These are phyloP conservation scores for Fusarium nelsonii DNA, from an alignment of 2,329 filamentous ascomycete genomes.

Conservation along the genomic window DNA sequence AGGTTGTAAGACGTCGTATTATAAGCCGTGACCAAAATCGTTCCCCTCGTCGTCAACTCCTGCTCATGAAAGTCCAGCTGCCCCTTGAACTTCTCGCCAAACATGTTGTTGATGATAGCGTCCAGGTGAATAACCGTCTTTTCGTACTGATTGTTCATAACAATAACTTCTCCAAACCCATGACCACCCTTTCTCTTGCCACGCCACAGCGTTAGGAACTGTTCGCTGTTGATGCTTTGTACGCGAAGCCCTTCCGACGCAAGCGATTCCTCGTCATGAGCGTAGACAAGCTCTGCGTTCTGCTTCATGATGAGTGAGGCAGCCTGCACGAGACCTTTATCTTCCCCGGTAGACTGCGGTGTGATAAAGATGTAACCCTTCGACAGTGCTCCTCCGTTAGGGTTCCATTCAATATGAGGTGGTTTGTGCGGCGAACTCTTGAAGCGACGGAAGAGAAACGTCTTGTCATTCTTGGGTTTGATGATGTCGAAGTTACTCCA, in stretches of 20 bases:
- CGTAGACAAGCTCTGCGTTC: conserved; percentile 50
- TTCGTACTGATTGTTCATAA: conserved; percentile 50
- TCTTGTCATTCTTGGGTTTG: conserved; percentile 17
- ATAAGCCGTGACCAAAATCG: conserved; percentile 44
- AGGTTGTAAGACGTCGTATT: conserved; percentile 43
- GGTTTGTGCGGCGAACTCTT: conserved; percentile 45
- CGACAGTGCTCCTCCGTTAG: conserved; percentile 35
- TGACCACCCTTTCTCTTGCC: conserved; percentile 46
- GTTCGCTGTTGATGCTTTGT: conserved; percentile 49
- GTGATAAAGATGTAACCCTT: conserved; percentile 49
- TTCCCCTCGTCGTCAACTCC: conserved; percentile 39
- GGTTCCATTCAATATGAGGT: conserved; percentile 35
- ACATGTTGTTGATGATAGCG: conserved; percentile 7
- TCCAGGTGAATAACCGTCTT: conserved; percentile 30
- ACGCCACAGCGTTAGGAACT: conserved; percentile 50
- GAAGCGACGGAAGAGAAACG: conserved; percentile 41
- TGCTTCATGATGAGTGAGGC: conserved; percentile 43
- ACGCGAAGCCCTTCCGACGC: conserved; percentile 44
- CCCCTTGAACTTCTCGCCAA: conserved; percentile 4
- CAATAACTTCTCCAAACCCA: conserved; percentile 51
- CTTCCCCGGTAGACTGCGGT: conserved; percentile 19
- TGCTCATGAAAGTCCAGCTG: conserved; percentile 45
- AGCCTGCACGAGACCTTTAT: conserved; percentile 27
- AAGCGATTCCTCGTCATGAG: conserved; percentile 28
- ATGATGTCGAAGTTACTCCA: conserved; percentile 40